Evolutionary conservation across 495 filamentous ascomycete species (phyloP), one percentile per base, ranked within the genome.

Genomic region (Aspergillus cavernicola): DNA sequence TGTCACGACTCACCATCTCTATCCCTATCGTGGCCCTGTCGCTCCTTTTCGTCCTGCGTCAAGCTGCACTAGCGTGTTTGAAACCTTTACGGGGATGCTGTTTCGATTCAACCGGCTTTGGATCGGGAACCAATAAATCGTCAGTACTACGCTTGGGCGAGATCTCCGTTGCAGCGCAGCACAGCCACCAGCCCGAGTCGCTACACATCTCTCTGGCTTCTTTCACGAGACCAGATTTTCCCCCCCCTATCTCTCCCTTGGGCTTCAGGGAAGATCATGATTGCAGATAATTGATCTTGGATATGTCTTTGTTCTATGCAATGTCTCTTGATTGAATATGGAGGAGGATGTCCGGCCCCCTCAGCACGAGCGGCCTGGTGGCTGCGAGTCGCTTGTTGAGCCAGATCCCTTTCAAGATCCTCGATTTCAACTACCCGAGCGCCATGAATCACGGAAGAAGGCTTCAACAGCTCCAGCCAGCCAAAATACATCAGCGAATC

Each of bases 241-340:
- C 29, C 4, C 35, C 23, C 42, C 33, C 19, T 29, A 29, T 37
- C 22, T 50, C 19, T 23, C 32, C 39, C 50, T 52, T 43, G 42
- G 28, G 32, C 39, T 40, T 24, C 49, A 31, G 18, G 20, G 26
- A 56, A 45, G 29, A 49, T 61, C 58, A 50, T 53, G 46, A 39
- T 31, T 46, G 44, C 29, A 39, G 16, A 11, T 47, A 53, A 61
- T 60, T 63, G 59, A 53, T 56, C 32, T 40, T 22, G 33, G 38
- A n/a, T 6, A 50, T 60, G 55, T 41, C 41, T 54, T 54, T 44
- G 31, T 31, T 32, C 22, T 26, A 36, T 35, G 48, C 48, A 54
- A 65, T 65, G 61, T 61, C 53, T 50, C 48, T 52, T 45, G 41
- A 53, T 38, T 63, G 56, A 64, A 44, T 43, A 66, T 66, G 64